Percentiles rank a stretch among this genome's conserved stretches.
phyloP scores from a whole-genome alignment of 768 basidiomycete species.

The Hortiboletus campestris region DNA sequence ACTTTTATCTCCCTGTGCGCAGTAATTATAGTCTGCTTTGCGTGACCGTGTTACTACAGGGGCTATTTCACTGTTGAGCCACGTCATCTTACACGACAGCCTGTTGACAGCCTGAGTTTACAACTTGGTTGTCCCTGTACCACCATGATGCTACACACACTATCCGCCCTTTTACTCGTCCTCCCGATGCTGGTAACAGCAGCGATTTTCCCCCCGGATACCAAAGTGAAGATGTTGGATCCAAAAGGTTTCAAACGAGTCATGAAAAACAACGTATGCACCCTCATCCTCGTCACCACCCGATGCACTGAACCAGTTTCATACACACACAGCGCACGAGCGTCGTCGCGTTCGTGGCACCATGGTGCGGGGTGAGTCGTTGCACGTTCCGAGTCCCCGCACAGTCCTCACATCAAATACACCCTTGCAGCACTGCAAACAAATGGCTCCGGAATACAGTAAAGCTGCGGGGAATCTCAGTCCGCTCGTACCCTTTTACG shows the following conservation, averaged over 20 bases:
- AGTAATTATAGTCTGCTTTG: not conserved
- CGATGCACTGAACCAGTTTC: not conserved
- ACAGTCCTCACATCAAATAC: not conserved
- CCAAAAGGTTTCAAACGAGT: constrained; percentile 64
- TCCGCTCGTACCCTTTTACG: constrained; percentile 85
- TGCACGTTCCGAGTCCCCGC: not conserved
- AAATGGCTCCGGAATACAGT: constrained; percentile 80
- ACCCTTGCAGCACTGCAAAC: constrained; percentile 65
- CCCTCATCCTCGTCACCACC: not conserved
- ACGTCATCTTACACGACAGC: constrained; percentile 6
- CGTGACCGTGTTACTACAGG: not conserved
- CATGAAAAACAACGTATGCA: constrained; percentile 73
- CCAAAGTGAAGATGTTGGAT: constrained; percentile 73
- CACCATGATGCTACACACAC: constrained; percentile 24
- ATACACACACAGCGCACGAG: constrained; percentile 54
- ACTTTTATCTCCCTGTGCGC: not conserved
- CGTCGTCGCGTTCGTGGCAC: constrained; percentile 90
- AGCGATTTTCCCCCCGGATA: constrained; percentile 47
- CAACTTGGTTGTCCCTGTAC: not conserved
- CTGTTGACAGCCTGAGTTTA: not conserved
- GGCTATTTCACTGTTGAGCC: constrained; percentile 13
- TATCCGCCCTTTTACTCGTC: constrained; percentile 18
- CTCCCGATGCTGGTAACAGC: constrained; percentile 41
- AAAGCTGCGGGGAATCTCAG: constrained; percentile 76
- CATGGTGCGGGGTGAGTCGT: constrained; percentile 80